Evolutionary conservation across 805 yeast genomes (phyloP).

Genomic region (Candida arabinofermentans): DNA sequence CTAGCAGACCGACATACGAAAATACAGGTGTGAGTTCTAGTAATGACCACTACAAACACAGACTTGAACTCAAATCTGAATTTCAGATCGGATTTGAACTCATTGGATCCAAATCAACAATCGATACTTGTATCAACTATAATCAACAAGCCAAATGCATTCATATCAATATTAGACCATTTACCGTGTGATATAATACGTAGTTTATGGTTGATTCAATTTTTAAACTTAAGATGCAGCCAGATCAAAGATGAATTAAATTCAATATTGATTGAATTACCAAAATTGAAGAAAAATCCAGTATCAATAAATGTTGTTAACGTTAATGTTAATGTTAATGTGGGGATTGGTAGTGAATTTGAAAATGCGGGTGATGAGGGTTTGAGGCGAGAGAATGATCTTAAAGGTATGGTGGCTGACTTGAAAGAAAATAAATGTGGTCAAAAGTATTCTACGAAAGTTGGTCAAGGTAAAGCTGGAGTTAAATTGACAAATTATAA

Average conservation of each 20-base stretch:
- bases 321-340: no score
- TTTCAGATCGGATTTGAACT: not conserved
- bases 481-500: not conserved
- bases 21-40: no score
- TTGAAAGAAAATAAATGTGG: slow-evolving; percentile 1
- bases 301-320: no score
- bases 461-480: not conserved
- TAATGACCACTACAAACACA: no score
- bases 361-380: not conserved
- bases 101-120: slow-evolving; percentile 1
- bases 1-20: no score
- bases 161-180: slow-evolving; percentile 35
- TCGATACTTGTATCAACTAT: slow-evolving; percentile 23
- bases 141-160: slow-evolving; percentile 30
- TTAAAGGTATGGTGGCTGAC: not conserved
- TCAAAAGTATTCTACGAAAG: not conserved
- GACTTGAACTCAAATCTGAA: no score
- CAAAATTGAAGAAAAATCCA: no score
- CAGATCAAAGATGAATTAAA: slow-evolving; percentile 10
- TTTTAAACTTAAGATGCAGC: slow-evolving; percentile 24
- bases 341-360: not conserved
- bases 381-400: not conserved
- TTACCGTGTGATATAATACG: slow-evolving; percentile 36
- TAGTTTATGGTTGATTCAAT: slow-evolving; percentile 35
- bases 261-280: not conserved